Evolutionary conservation across 2,329 filamentous ascomycete species (phyloP).

Genomic region (Alternaria novae-zelandiae): DNA sequence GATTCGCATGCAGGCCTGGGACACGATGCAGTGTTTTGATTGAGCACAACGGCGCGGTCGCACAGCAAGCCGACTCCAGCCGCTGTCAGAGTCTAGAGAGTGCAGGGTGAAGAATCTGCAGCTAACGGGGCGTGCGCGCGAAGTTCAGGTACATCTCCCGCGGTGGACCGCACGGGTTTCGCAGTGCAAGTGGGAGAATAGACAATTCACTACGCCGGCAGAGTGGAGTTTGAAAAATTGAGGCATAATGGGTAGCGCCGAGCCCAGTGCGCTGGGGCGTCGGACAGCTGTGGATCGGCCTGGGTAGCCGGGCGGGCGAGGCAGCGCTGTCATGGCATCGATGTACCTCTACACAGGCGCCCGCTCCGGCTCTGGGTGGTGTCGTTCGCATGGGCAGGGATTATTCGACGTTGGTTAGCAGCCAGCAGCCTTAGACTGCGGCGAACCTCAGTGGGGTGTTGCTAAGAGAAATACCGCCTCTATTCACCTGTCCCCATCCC

Average conservation of each 20-base stretch:
- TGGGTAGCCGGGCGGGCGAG: constrained; percentile 3
- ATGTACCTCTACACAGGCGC: constrained; percentile 29
- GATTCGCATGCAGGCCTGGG: constrained; percentile 31
- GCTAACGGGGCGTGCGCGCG: constrained; percentile 29
- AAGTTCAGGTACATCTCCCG: constrained; percentile 43
- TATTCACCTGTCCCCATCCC: constrained; percentile 21
- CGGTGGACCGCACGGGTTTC: constrained; percentile 12
- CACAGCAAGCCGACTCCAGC: constrained; percentile 38
- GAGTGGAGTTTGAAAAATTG: neutral
- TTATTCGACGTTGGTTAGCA: constrained; percentile 26
- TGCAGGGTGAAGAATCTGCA: constrained; percentile 26
- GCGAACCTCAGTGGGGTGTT: constrained; percentile 30
- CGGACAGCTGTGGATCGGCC: constrained; percentile 10
- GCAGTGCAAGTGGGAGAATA: neutral
- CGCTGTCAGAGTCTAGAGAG: constrained; percentile 14
- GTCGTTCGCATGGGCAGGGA: constrained; percentile 33
- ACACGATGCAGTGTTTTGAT: constrained; percentile 31
- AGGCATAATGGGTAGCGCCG: constrained; percentile 5
- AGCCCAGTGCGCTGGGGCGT: constrained; percentile 10
- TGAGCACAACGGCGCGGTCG: constrained; percentile 34
- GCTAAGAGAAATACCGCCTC: constrained; percentile 37
- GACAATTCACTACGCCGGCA: neutral
- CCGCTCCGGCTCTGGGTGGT: constrained; percentile 24
- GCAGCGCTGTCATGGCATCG: constrained; percentile 4
- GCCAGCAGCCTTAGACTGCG: constrained; percentile 16